Base-by-base conservation (phyloP, 2,329 filamentous ascomycete species). In the Ilyonectria mors-panacis region DNA sequence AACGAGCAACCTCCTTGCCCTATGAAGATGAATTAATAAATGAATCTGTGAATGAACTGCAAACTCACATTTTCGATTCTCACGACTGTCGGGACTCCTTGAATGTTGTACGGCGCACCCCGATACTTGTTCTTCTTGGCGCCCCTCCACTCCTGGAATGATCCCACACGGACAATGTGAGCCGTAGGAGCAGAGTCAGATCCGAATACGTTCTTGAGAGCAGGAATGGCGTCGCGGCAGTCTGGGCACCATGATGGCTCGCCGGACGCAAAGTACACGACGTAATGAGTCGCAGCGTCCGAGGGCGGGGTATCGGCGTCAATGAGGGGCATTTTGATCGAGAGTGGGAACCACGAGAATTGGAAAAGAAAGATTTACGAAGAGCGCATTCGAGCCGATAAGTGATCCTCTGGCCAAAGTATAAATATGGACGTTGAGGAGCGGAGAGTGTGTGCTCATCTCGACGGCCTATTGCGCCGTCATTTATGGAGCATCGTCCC, bases 241-340 rank as follows among this genome's bases (percentile, higher is more conserved):
- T 77, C 76, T 0, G 76, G 76, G 23, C 76, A 77, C 76, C 76
- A 77, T 0, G 76, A 76, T 5, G 76, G 76, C 21, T 78, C 70
- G 12, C 76, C 76, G 0, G 76, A 78, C 3, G 75, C 76, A 35
- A 78, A 77, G 65, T 77, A 78, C 30, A 77, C 75, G 66, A 78
- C 74, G 35, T 78, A 78, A 64, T 78, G 76, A 45, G 67, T 69
- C 64, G 74, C 73, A 45, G 59, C 48, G 45, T 60, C 68, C 9
- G 74, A 66, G 6, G 76, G 76, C 10, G 76, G 76, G 2, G 66
- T 28, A 5, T 76, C 59, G 19, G 70, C 72, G 58, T 77, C 59
- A 59, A 76, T 65, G 58, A 78, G 69, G 59, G 76, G 76, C 76
- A 78, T 78, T 56, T 68, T 75, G 60, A 26, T 15, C 6, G 17